phyloP scores from a whole-genome alignment of 371 early-diverging fungal species.

The Nosema granulosis region DNA sequence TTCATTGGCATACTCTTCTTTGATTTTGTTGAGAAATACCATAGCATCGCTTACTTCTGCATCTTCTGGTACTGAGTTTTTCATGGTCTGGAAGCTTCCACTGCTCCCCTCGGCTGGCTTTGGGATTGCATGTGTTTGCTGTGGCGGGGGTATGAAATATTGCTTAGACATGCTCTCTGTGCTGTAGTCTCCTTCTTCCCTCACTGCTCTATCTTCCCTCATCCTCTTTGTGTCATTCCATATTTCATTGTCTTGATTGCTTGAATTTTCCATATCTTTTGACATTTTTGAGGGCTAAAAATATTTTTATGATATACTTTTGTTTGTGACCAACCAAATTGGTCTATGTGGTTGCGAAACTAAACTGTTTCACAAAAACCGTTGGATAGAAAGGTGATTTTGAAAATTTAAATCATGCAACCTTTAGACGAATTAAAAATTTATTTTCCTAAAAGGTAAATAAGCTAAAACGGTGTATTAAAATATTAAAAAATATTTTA shows the following conservation, averaged over 20 bases:
- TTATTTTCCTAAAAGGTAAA: too few species aligned
- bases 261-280: slow-evolving; percentile 21
- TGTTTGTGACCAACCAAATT: too few species aligned
- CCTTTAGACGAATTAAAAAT: too few species aligned
- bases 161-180: not conserved
- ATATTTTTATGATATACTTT: not conserved
- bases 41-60: slow-evolving; percentile 75
- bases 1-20: slow-evolving; percentile 79
- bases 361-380: too few species aligned
- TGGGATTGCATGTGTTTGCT: not conserved
- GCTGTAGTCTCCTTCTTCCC: not conserved
- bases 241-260: slow-evolving; percentile 34
- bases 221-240: slow-evolving; percentile 17
- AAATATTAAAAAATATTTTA: too few species aligned
- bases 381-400: too few species aligned
- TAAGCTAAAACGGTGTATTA: too few species aligned
- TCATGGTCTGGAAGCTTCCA: not conserved
- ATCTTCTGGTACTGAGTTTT: slow-evolving; percentile 40
- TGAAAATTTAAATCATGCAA: too few species aligned
- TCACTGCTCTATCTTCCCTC: not conserved
- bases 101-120: not conserved
- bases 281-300: slow-evolving; percentile 16
- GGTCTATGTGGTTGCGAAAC: too few species aligned
- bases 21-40: slow-evolving; percentile 90
- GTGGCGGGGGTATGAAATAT: not conserved